These are phyloP conservation scores for Pichia manshurica DNA, from an alignment of 805 yeast species.

Conservation along the genomic window DNA sequence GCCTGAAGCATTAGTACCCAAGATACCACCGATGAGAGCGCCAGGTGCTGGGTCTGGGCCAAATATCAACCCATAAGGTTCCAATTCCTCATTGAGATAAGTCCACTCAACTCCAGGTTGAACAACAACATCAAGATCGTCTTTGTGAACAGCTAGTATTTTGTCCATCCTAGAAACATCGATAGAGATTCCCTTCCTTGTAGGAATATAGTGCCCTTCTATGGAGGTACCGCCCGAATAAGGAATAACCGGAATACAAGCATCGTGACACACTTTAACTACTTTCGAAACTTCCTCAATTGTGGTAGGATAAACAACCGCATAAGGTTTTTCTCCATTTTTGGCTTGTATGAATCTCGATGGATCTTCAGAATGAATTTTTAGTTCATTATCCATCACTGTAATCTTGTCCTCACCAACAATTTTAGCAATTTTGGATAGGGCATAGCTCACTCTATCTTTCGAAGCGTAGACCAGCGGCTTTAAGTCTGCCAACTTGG, in stretches of 20 bases:
- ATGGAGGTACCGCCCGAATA: conserved; percentile 72
- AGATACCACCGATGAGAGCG: conserved; percentile 72
- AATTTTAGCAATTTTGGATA: conserved; percentile 43
- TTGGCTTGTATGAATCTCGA: conserved; percentile 30
- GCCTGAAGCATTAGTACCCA: conserved; percentile 73
- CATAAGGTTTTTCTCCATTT: conserved; percentile 28
- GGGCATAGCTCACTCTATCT: conserved; percentile 42
- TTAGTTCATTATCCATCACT: conserved; percentile 29
- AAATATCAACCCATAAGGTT: conserved; percentile 49
- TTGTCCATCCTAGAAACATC: conserved; percentile 60
- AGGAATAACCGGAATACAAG: conserved; percentile 64
- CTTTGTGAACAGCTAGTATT: conserved; percentile 49
- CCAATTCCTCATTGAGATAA: conserved; percentile 50
- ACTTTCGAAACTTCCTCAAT: conserved; percentile 64
- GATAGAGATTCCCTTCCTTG: conserved; percentile 55
- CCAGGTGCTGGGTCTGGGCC: conserved; percentile 81
- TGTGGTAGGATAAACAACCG: conserved; percentile 55
- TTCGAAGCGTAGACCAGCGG: conserved; percentile 52
- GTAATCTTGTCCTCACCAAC: conserved; percentile 53
- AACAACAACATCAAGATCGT: conserved; percentile 68
- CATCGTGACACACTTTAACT: conserved; percentile 56
- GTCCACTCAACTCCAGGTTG: conserved; percentile 82
- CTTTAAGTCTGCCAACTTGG: conserved; percentile 34
- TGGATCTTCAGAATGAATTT: conserved; percentile 29
- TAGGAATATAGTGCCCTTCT: conserved; percentile 73